Conservation (phyloP, 2,329 filamentous ascomycete species). For the Stylonectria norvegica region DNA sequence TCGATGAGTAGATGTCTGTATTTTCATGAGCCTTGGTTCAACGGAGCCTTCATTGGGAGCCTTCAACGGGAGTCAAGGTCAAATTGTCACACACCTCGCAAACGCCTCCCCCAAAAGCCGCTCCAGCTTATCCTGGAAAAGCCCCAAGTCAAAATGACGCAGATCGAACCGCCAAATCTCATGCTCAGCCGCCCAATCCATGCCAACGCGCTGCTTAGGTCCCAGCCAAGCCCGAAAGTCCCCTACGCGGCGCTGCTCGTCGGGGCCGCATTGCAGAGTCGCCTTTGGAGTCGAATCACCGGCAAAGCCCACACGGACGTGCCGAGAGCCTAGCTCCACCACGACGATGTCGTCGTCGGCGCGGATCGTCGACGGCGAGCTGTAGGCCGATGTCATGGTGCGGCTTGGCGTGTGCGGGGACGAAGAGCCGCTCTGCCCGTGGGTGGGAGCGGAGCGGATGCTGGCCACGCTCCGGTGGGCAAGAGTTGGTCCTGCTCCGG, state of each 20-base stretch:
- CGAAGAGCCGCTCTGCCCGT: constrained; percentile 32
- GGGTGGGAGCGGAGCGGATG: constrained; percentile 47
- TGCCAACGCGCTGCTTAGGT: constrained; percentile 43
- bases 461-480: constrained; percentile 57
- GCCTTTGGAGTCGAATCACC: constrained; percentile 76
- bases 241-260: constrained; percentile 71
- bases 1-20: constrained; percentile 64
- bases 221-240: constrained; percentile 73
- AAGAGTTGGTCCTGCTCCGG: constrained; percentile 41
- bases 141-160: constrained; percentile 66
- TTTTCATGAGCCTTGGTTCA: constrained; percentile 11
- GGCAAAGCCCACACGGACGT: constrained; percentile 78
- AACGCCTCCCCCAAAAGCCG: constrained; percentile 77
- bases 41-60: background rate
- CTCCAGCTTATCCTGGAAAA: constrained; percentile 86
- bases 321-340: constrained; percentile 77
- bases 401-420: constrained; percentile 62
- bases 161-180: constrained; percentile 81
- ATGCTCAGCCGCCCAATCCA: constrained; percentile 59
- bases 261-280: constrained; percentile 67
- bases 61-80: constrained; percentile 21
- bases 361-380: constrained; percentile 58
- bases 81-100: too few relatives aligned
- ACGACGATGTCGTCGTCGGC: constrained; percentile 82
- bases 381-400: constrained; percentile 52